Base-by-base conservation (phyloP, 352 stramenopile genomes). In the Saprolegnia diclina region DNA sequence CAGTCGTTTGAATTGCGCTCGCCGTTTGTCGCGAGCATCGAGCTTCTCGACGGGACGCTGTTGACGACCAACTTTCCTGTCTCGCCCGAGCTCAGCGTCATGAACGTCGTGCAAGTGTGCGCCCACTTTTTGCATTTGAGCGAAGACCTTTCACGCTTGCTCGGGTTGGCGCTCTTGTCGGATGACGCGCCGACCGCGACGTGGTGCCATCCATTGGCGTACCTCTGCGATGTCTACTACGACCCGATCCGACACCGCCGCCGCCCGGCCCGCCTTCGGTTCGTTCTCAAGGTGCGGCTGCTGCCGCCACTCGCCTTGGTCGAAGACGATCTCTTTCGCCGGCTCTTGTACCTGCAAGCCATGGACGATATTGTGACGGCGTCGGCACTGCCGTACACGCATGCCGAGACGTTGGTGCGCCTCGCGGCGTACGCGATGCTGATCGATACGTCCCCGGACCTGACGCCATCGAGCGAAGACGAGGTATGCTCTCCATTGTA, bases 271-370 rank as follows among this genome's bases (percentile, higher is more conserved):
- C 71, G 94, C n/a, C 87, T 97, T 44, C 89, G 77, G 11, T 98
- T 98, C 65, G 88, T 97, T 70, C 78, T 96, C 37, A 98, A 97
- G 76, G 95, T 98, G 61, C 92, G 94, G 14, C 76, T 98, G 21
- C 83, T 81, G 42, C 84, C 83, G 26, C 65, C 76, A 35, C 76
- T 88, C 42, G 91, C 92, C 65, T 85, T 86, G 56, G 70, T 92
- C 52, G 84, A 94, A 65, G 90, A 94, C 70, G 79, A 82, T 42
- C 85, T 94, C 76, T 93, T 88, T 72, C 79, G 92, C 42, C 80
- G 86, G 16, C 73, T 94, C 22, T 76, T 92, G 54, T 97, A 96
- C 69, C 86, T 96, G 32, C 92, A 98, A 74, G 89, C 93, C 18
- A 81, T 97, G 61, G 89, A 98, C 62, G 93, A 98, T 57, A 88